Base-by-base conservation (phyloP, 2,329 filamentous ascomycete genomes). In the Gliomastix tumulicola region DNA sequence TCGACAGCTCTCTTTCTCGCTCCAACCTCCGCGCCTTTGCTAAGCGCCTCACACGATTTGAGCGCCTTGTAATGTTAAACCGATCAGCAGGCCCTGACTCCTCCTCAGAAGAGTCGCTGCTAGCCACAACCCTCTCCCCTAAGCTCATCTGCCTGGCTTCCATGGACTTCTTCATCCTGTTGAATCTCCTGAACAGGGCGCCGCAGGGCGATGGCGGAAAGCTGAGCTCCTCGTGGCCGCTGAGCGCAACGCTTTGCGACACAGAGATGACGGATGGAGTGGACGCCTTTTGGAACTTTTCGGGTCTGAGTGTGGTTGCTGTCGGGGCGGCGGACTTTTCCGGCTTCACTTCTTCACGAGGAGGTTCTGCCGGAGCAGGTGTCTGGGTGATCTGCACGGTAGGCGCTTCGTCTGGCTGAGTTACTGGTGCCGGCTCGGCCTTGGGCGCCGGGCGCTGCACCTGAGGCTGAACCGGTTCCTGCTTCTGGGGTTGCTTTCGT, bases 201-300 rank as follows among this genome's bases (percentile, higher is more conserved):
- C 19, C 19, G 11, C 21, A n/a, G 7, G 36, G 36, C 5, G 31
- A 15, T 10, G 36, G 36, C 8, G 36, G 36, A 28, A 33, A 38
- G 11, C 4, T 15, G 13, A 38, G 36, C 15, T 13, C 19, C 30
- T 38, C 36, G 19, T 38, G 36, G 11, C 15, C 18, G 9, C 17
- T 21, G 6, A 36, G 19, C 4, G 34, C 22, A 7, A 36, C 34
- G 4, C 22, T 36, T 20, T 30, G 18, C 17, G n/a, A 19, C 15
- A 12, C 22, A 18, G 34, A 36, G 9, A 30, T 36, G 9, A 19
- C 23, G 16, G 22, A 30, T n/a, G 25, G 22, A 17, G 17, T 30
- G 8, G 34, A 30, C 4, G 25, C 17, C 18, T 30, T 18, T 21
- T 20, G n/a, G 9, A 30, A 36, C 12, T 30, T 18, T 8, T 30